Base-by-base conservation (phyloP, 2,329 filamentous ascomycete genomes). In the Curvularia lunata region DNA sequence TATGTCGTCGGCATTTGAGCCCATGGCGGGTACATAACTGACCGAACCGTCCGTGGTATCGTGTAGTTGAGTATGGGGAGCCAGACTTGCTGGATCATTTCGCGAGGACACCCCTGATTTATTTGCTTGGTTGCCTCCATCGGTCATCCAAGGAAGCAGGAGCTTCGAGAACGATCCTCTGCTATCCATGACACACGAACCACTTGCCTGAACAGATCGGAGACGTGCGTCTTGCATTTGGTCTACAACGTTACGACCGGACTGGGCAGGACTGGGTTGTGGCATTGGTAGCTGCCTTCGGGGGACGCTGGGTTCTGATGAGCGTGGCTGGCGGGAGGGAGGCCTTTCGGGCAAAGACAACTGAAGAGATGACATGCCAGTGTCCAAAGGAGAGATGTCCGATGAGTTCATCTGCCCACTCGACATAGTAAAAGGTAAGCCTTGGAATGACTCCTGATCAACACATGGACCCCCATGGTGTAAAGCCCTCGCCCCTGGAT, bases 261-360 rank as follows among this genome's bases (percentile, higher is more conserved):
- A 58, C 30, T 68, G 69, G 12, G 65, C 62, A 8, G 64, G 64
- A 25, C 63, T 72, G 9, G 72, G 67, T 32, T 70, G 71, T n/a
- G 73, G 74, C 10, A 73, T 62, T 7, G 74, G 74, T 4, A 76
- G 61, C 25, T 70, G 72, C 47, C 74, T 65, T 43, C 64, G 69
- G 10, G 71, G 68, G 21, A 54, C 54, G 30, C 60, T 27, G 16
- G 58, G 28, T 5, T 70, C 67, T 27, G 58, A 37, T 34, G 63
- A 34, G 13, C 60, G 56, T 9, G 46, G 46, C 18, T 63, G 66
- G 41, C 58, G 62, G 30, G 57, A 58, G 40, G 58, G 66, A 42
- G 68, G 61, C 37, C 62, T 66, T 48, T 72, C 67, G 13, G 73
- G 70, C 13, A 76, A 55, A 6, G 65, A 64, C 4, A 66, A 42